phyloP scores from a whole-genome alignment of 352 stramenopile genomes.

The Phytopythium boreale region DNA sequence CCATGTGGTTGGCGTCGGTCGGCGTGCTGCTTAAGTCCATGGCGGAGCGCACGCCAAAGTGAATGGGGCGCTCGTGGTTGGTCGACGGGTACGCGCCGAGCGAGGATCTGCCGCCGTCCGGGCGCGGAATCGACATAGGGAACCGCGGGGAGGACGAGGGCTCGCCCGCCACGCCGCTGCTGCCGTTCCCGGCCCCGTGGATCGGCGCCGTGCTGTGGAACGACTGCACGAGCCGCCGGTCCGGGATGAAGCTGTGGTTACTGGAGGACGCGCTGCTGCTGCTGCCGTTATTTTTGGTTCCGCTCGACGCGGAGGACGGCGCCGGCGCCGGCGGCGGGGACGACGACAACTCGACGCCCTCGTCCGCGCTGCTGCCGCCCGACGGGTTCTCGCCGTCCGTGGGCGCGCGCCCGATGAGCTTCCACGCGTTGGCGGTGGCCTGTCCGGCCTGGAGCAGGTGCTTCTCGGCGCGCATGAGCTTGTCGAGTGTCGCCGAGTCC shows the following conservation, averaged over 20 bases:
- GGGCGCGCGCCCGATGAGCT: slow-evolving; percentile 58
- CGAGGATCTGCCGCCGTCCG: slow-evolving; percentile 38
- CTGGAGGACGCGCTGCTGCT: slow-evolving; percentile 4
- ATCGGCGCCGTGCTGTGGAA: slow-evolving; percentile 12
- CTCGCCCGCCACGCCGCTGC: background rate
- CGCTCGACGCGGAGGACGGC: slow-evolving; percentile 7
- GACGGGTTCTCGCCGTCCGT: slow-evolving; percentile 22
- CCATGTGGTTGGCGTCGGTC: slow-evolving; percentile 31
- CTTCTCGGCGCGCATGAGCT: slow-evolving; percentile 79
- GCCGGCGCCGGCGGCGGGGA: background rate
- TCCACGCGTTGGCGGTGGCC: slow-evolving; percentile 80
- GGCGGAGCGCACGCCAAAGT: slow-evolving; percentile 26
- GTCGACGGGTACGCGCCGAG: slow-evolving; percentile 30
- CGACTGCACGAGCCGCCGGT: slow-evolving; percentile 12
- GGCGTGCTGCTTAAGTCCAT: slow-evolving; percentile 25
- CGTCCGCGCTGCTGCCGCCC: slow-evolving; percentile 7
- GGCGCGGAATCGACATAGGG: slow-evolving; percentile 58
- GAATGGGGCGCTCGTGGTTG: slow-evolving; percentile 26
- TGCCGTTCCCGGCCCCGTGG: slow-evolving; percentile 7
- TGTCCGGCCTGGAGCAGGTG: slow-evolving; percentile 77
- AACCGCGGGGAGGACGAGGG: slow-evolving; percentile 39
- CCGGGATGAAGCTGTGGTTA: background rate
- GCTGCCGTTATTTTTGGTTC: background rate
- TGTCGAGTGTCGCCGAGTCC: slow-evolving; percentile 80
- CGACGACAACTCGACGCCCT: slow-evolving; percentile 16